Evolutionary conservation across 2,329 filamentous ascomycete genomes (phyloP).

Genomic region (Pestalotiopsis sp.): DNA sequence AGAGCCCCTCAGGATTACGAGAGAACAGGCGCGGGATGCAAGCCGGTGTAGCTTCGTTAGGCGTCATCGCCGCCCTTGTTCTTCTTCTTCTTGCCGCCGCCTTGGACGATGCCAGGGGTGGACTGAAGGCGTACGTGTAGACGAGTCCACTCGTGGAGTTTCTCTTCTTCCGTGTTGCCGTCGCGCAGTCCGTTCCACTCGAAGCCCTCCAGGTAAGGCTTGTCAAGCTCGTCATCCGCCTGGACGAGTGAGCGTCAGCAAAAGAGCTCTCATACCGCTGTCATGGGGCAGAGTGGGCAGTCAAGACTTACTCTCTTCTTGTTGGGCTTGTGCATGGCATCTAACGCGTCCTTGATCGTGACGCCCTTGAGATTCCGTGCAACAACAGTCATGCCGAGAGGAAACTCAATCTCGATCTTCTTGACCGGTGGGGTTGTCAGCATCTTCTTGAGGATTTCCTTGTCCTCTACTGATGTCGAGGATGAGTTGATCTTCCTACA

Average conservation of each 20-base stretch:
- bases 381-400: constrained; percentile 82
- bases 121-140: constrained; percentile 82
- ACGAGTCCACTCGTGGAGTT: constrained; percentile 85
- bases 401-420: constrained; percentile 93
- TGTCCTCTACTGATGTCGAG: constrained; percentile 76
- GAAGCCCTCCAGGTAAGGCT: constrained; percentile 88
- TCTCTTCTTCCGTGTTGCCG: constrained; percentile 46
- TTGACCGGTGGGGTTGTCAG: constrained; percentile 84
- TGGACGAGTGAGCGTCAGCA: constrained; percentile 36
- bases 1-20: constrained; percentile 23
- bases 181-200: constrained; percentile 67
- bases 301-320: constrained; percentile 80
- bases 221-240: constrained; percentile 89
- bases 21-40: constrained; percentile 38
- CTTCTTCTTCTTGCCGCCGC: constrained; percentile 68
- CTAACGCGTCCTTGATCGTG: constrained; percentile 94
- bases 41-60: constrained; percentile 31
- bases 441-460: constrained; percentile 78
- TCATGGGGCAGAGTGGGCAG: neutral
- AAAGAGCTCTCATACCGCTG: neutral
- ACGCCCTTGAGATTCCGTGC: constrained; percentile 92
- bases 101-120: constrained; percentile 42
- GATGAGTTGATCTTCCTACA: constrained; percentile 93
- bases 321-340: constrained; percentile 94
- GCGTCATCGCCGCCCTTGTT: constrained; percentile 53